Evolutionary conservation across 2,329 filamentous ascomycete species (phyloP).

Genomic region (Paracoccidioides brasiliensis): DNA sequence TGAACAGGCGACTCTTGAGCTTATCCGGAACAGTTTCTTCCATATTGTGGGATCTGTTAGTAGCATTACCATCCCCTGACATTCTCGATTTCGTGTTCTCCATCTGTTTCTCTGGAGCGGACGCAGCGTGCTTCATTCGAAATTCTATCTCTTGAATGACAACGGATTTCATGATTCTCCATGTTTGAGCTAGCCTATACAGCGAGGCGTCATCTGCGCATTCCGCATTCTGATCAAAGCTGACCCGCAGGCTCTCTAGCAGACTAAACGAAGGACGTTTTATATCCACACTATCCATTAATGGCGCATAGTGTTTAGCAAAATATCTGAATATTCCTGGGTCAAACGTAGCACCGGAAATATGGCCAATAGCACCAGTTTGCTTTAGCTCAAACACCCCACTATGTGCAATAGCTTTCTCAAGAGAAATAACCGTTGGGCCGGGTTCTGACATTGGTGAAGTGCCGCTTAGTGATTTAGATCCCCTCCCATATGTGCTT

Average conservation of each 20-base stretch:
- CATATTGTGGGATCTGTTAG: constrained; percentile 16
- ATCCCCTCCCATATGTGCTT: constrained; percentile 32
- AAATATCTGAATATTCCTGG: constrained; percentile 30
- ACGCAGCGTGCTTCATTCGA: constrained; percentile 22
- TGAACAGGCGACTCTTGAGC: constrained; percentile 31
- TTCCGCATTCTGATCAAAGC: constrained; percentile 42
- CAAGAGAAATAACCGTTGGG: constrained; percentile 38
- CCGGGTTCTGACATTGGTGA: constrained; percentile 37
- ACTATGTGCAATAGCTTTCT: constrained; percentile 36
- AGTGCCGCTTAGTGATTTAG: constrained; percentile 42
- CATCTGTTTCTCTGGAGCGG: constrained; percentile 8
- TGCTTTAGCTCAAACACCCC: constrained; percentile 31
- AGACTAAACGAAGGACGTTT: constrained; percentile 12
- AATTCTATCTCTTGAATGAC: constrained; percentile 37
- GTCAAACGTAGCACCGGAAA: constrained; percentile 36
- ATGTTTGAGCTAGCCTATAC: constrained; percentile 44
- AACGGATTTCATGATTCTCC: constrained; percentile 42
- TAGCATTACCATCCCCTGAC: constrained; percentile 20
- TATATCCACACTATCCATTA: constrained; percentile 21
- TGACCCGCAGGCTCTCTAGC: constrained; percentile 25
- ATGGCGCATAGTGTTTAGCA: constrained; percentile 29
- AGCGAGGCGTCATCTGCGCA: constrained; percentile 39
- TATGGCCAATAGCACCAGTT: constrained; percentile 36
- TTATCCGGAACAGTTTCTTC: constrained; percentile 26
- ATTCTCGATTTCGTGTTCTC: constrained; percentile 15